Conservation (phyloP, 345 rosid species). For the Murraya paniculata region DNA sequence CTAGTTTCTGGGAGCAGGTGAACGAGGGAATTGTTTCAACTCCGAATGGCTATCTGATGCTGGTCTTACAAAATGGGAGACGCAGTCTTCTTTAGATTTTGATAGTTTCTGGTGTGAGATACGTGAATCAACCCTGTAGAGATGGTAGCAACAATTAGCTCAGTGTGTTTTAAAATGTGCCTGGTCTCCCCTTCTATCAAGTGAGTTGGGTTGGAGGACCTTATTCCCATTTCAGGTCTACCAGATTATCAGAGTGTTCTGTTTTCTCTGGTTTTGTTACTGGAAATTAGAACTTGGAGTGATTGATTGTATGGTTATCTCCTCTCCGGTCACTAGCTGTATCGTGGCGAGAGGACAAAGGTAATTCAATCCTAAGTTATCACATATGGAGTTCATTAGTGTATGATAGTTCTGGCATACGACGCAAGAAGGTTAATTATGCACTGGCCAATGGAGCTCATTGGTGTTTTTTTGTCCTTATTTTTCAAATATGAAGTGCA, state of each 20-base stretch:
- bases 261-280: not conserved
- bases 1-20: not conserved
- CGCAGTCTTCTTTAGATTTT: not conserved
- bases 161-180: not conserved
- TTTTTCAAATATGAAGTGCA: not conserved
- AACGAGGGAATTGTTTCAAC: not conserved
- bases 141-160: not conserved
- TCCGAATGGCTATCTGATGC: not conserved
- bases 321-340: not conserved
- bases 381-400: no score
- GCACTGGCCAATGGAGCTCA: not conserved
- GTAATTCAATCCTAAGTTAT: not conserved
- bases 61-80: not conserved
- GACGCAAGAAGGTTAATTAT: not conserved
- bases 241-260: not conserved
- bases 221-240: not conserved
- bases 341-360: not conserved
- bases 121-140: not conserved
- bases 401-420: not conserved
- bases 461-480: not conserved
- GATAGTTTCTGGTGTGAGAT: not conserved
- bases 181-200: not conserved
- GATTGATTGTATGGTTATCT: not conserved
- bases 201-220: not conserved
- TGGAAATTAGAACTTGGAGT: not conserved